Conservation (phyloP, 306 rosid species). For the Castanea sativa region DNA sequence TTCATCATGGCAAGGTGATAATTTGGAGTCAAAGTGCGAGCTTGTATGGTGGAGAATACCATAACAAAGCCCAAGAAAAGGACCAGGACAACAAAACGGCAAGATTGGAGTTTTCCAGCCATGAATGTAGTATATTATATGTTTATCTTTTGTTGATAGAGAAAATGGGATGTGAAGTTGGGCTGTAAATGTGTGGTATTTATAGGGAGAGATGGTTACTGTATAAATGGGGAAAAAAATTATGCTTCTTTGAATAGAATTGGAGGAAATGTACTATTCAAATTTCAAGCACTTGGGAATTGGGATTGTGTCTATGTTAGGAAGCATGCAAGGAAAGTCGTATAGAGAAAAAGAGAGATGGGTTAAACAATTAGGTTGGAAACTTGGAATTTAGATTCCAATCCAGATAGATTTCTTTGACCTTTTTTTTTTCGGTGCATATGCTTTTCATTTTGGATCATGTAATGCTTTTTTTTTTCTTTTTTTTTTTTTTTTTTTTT, state of each 20-base stretch:
- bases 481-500: no score
- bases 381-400: no score
- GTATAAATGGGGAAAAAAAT: not conserved
- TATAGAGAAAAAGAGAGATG: not conserved
- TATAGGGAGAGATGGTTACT: not conserved
- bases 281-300: no score
- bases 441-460: no score
- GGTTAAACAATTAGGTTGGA: no score
- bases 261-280: no score
- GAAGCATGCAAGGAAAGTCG: no score
- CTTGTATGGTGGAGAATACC: conserved; percentile 5
- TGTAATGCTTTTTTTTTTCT: no score
- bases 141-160: not conserved
- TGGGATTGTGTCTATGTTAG: no score
- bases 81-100: conserved; percentile 2
- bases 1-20: not conserved
- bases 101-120: not conserved
- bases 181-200: not conserved
- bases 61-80: conserved; percentile 22
- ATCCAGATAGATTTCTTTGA: no score
- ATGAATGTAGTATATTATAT: not conserved
- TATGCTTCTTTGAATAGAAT: not conserved
- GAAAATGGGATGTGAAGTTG: not conserved
- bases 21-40: conserved; percentile 11
- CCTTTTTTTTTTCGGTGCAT: no score